Evolutionary conservation across 2,329 filamentous ascomycete genomes (phyloP).

Genomic region (Exophiala spinifera): DNA sequence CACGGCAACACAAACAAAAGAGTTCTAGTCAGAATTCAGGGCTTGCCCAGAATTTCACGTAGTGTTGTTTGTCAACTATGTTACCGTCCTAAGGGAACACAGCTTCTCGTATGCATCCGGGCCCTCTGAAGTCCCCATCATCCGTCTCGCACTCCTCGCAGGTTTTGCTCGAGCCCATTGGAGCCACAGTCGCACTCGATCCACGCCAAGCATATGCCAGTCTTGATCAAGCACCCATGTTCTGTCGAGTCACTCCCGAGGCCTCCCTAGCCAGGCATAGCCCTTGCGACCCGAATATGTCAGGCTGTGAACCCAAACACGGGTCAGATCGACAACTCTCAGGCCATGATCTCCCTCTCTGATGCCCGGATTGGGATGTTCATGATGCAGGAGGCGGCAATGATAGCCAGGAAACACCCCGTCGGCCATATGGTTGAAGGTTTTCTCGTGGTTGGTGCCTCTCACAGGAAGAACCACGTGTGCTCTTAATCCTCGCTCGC

Average conservation of each 20-base stretch:
- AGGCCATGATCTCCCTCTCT: neutral
- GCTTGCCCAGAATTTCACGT: neutral
- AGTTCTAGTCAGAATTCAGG: neutral
- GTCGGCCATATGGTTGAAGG: neutral
- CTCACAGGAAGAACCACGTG: neutral
- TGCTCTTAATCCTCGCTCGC: neutral
- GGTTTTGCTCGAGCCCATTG: neutral
- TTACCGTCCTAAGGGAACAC: too few relatives aligned
- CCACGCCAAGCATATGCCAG: neutral
- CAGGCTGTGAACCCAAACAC: neutral
- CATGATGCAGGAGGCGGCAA: conserved; percentile 12
- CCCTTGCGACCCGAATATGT: conserved; percentile 9
- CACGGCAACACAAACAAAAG: neutral
- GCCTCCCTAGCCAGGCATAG: conserved; percentile 12
- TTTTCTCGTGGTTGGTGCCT: neutral
- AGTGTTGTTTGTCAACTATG: too few relatives aligned
- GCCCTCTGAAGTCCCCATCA: too few relatives aligned
- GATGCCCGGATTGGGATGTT: conserved; percentile 4
- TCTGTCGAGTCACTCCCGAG: neutral
- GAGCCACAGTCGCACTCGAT: neutral
- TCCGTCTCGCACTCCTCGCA: too few relatives aligned
- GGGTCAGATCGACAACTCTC: conserved; percentile 5
- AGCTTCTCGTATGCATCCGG: too few relatives aligned
- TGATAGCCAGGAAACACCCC: neutral
- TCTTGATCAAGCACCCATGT: neutral